Base-by-base conservation (phyloP, 2,329 filamentous ascomycete genomes). In the Cladophialophora exuberans region DNA sequence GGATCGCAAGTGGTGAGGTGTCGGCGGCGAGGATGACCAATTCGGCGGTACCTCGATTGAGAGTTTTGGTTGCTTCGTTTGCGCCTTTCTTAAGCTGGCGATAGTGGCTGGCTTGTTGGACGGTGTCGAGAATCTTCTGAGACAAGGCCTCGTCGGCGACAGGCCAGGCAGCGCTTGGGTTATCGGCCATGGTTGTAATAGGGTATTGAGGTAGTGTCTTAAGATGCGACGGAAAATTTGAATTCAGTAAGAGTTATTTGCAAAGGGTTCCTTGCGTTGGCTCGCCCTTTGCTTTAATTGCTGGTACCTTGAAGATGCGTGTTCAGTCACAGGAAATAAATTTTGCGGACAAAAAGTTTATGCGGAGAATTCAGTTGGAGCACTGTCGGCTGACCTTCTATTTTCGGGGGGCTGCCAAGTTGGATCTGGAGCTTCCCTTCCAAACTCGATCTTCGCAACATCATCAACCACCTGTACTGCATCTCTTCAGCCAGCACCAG, bases 31-130 rank as follows among this genome's bases (percentile, higher is more conserved):
- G 84, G 65, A 97, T 83, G 69, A 96, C 86, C 62, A 97, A 79
- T 77, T 97, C 93, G 65, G 85, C 85, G 60, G 93, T 91, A 76
- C 93, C 92, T 65, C 93, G 87, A 79, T 94, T 95, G 46, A 96
- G 82, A 1, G 90, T 88, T 81, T 96, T 96, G 70, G 90, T 96
- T 31, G 84, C 79, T 73, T 90, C 88, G 81, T 92, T 93, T 71
- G 89, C 89, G 60, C 90, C 89, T 81, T 94, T 95, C 82, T 94
- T 94, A 64, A 92, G 76, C 80, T 94, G 89, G 47, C 56, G 46
- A 63, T 72, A 73, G 65, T 75, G 78, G 41, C 75, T 77, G 54
- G 78, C 85, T 68, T 88, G 86, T 77, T 93, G 88, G 58, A 93
- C 81, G 52, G 91, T 81, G 66, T 95, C 88, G 95, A 96, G 83